A percentile compares a stretch with the other conserved stretches of the same genome.
phyloP scores from a whole-genome alignment of 345 rosid species.

The Aethionema arabicum region DNA sequence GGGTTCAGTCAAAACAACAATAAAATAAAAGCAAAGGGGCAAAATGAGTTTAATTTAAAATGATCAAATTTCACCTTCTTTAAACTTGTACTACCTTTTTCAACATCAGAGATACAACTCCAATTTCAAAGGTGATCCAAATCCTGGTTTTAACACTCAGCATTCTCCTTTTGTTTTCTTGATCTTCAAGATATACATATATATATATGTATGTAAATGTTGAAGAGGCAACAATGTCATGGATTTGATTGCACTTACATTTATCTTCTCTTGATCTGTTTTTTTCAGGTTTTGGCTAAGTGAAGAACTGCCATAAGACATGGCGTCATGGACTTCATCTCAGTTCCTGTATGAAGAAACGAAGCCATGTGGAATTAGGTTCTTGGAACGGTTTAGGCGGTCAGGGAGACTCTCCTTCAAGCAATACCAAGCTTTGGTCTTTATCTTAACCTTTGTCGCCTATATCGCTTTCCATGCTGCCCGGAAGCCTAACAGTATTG shows the following conservation, averaged over 20 bases:
- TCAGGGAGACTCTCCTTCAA: slow-evolving; percentile 60
- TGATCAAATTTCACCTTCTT: slow-evolving; percentile 19
- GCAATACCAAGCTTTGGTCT: slow-evolving; percentile 67
- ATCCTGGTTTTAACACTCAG: too few species aligned
- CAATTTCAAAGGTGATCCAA: slow-evolving; percentile 8
- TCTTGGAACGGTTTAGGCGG: slow-evolving; percentile 51
- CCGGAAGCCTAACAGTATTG: slow-evolving; percentile 84
- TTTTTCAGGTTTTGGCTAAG: slow-evolving; percentile 24
- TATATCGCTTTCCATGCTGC: slow-evolving; percentile 80
- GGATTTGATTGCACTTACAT: too few species aligned
- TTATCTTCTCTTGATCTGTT: not conserved
- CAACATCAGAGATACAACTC: too few species aligned
- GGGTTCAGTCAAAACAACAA: slow-evolving; percentile 17
- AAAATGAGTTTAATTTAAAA: not conserved
- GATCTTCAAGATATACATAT: too few species aligned
- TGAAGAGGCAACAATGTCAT: too few species aligned
- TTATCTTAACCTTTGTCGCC: slow-evolving; percentile 74
- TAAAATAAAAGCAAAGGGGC: slow-evolving; percentile 21
- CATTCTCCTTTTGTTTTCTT: too few species aligned
- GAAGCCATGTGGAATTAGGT: slow-evolving; percentile 68
- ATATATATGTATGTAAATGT: too few species aligned
- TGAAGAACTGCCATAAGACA: slow-evolving; percentile 1
- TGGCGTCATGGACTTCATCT: slow-evolving; percentile 42
- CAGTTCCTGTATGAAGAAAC: slow-evolving; percentile 38
- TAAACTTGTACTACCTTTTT: not conserved